These are phyloP conservation scores for Penicillium lividum DNA, from an alignment of 495 filamentous ascomycete species.

Conservation along the genomic window DNA sequence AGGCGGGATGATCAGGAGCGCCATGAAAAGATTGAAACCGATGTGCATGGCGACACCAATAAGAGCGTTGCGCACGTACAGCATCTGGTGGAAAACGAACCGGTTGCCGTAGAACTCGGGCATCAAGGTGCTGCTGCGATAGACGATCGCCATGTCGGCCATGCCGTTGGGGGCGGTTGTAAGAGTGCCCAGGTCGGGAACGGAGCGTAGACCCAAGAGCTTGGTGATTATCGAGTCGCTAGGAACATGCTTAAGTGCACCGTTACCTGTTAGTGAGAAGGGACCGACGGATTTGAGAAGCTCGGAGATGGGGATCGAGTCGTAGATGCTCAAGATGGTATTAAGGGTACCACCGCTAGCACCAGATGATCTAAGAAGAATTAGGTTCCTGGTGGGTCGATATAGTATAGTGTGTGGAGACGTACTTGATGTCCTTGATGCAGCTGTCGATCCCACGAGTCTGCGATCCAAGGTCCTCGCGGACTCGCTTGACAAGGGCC, in stretches of 20 bases:
- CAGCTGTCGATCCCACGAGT: constrained; percentile 61
- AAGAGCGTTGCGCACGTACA: constrained; percentile 60
- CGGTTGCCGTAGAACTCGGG: constrained; percentile 67
- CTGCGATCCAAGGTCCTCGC: constrained; percentile 54
- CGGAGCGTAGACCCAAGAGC: constrained; percentile 60
- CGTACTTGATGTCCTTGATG: constrained; percentile 63
- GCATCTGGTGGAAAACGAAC: constrained; percentile 72
- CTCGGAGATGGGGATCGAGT: constrained; percentile 59
- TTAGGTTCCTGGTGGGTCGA: background rate
- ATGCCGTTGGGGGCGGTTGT: constrained; percentile 59
- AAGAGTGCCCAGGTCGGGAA: constrained; percentile 68
- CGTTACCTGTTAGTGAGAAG: constrained; percentile 66
- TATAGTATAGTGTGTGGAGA: background rate
- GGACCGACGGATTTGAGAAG: constrained; percentile 57
- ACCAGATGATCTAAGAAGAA: constrained; percentile 37
- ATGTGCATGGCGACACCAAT: constrained; percentile 59
- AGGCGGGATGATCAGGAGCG: constrained; percentile 56
- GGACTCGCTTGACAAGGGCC: constrained; percentile 64
- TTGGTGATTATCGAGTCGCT: constrained; percentile 36
- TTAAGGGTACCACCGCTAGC: constrained; percentile 75
- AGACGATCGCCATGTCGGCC: constrained; percentile 67
- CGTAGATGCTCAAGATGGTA: constrained; percentile 64
- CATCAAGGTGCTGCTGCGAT: constrained; percentile 76
- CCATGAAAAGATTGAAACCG: constrained; percentile 48
- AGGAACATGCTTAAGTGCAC: constrained; percentile 41